A percentile compares a stretch with the other conserved stretches of the same genome.
phyloP scores from a whole-genome alignment of 139 green algal genomes.

The Closterium sp. region DNA sequence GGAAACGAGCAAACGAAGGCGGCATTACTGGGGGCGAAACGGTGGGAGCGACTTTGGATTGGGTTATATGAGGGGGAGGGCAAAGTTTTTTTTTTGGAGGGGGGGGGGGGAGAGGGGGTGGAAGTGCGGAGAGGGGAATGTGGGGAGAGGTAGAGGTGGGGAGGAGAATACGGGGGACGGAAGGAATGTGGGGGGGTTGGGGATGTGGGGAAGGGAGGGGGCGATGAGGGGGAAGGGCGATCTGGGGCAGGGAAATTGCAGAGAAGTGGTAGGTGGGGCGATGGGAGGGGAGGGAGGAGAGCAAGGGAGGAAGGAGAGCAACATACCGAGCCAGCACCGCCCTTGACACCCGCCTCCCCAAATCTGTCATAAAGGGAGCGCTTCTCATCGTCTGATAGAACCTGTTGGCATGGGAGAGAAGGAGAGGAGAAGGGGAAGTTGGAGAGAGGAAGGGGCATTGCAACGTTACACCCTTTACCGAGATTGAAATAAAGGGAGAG shows the following conservation, averaged over 20 bases:
- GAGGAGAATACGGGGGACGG: not conserved
- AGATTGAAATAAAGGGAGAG: no score
- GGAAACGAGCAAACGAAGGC: no score
- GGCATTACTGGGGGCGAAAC: no score
- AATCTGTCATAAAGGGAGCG: constrained; percentile 92
- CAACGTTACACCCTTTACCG: no score
- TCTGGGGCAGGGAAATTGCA: not conserved
- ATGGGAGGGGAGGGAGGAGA: not conserved
- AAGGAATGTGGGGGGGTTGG: no score
- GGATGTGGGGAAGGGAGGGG: no score
- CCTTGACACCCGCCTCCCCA: constrained; percentile 93
- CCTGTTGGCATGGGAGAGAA: constrained; percentile 55
- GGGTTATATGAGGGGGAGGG: no score
- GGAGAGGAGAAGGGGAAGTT: not conserved
- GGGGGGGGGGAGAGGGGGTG: no score
- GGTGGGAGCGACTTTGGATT: no score
- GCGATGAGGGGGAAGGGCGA: not conserved
- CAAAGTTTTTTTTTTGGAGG: no score
- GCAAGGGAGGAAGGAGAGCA: not conserved
- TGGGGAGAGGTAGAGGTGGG: no score
- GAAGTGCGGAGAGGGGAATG: no score
- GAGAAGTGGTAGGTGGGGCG: not conserved
- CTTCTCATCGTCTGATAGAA: constrained; percentile 97
- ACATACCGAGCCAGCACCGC: constrained; percentile 51
- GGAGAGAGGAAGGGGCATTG: not conserved